A percentile compares a stretch with the other conserved stretches of the same genome.
These are phyloP conservation scores for Pleurotus eryngii DNA, from an alignment of 768 basidiomycete species.

Conservation along the genomic window DNA sequence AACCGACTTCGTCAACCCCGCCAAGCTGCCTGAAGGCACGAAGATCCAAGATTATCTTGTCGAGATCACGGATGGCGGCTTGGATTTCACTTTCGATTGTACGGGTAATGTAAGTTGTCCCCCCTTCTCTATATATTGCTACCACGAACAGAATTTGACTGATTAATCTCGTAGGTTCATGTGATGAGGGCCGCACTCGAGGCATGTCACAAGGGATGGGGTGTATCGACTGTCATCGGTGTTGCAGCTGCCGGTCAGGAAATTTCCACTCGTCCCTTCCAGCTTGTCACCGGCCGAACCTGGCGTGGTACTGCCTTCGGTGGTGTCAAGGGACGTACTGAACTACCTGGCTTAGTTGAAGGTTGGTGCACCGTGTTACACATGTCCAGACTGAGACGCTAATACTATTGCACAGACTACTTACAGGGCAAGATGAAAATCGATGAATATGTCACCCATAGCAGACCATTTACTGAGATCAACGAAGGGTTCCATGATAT, in stretches of 20 bases:
- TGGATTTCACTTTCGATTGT: slow-evolving; percentile 96
- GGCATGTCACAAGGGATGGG: slow-evolving; percentile 99
- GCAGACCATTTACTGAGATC: slow-evolving; percentile 68
- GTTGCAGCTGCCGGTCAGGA: slow-evolving; percentile 98
- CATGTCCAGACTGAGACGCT: not conserved
- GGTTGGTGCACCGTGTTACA: slow-evolving; percentile 39
- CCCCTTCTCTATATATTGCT: slow-evolving; percentile 26
- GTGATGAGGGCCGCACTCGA: slow-evolving; percentile 96
- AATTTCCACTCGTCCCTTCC: slow-evolving; percentile 83
- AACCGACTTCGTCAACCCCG: slow-evolving; percentile 90
- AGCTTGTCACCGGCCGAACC: slow-evolving; percentile 66
- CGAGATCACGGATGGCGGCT: slow-evolving; percentile 92
- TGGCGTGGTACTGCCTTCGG: slow-evolving; percentile 98
- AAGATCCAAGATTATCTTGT: slow-evolving; percentile 87
- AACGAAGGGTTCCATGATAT: slow-evolving; percentile 92
- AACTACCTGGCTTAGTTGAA: slow-evolving; percentile 90
- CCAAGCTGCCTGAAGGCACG: slow-evolving; percentile 66
- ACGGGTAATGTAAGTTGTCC: slow-evolving; percentile 70
- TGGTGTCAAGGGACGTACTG: slow-evolving; percentile 96
- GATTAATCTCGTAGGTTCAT: slow-evolving; percentile 50
- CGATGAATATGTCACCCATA: slow-evolving; percentile 95
- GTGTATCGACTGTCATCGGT: slow-evolving; percentile 92
- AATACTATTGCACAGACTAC: slow-evolving; percentile 57
- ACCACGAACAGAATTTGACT: not conserved
- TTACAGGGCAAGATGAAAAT: slow-evolving; percentile 79